A percentile compares a stretch with the other conserved stretches of the same genome.
phyloP scores from a whole-genome alignment of 768 basidiomycete species.

The Boletus pseudopeckii region DNA sequence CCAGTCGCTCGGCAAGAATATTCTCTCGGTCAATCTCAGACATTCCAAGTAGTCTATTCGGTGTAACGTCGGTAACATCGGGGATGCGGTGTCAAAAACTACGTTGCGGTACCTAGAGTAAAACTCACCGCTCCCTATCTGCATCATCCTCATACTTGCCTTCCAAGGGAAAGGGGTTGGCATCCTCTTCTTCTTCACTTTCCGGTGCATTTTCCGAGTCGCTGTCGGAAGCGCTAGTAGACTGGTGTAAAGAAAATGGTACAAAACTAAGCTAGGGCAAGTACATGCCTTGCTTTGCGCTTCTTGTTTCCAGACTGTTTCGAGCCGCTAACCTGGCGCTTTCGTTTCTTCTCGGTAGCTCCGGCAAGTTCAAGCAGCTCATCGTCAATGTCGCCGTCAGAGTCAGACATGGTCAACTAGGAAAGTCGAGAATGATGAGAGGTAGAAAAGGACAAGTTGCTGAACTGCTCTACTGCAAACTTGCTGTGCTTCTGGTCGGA shows the following conservation, averaged over 20 bases:
- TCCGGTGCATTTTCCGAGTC: slow-evolving; percentile 56
- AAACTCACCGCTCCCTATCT: slow-evolving; percentile 75
- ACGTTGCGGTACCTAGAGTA: slow-evolving; percentile 22
- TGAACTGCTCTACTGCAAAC: not conserved
- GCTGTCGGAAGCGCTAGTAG: slow-evolving; percentile 37
- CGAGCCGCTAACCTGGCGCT: slow-evolving; percentile 46
- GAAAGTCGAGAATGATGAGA: not conserved
- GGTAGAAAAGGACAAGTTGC: slow-evolving; percentile 1
- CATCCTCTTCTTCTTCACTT: slow-evolving; percentile 56
- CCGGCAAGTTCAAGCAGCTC: slow-evolving; percentile 82
- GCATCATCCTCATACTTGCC: slow-evolving; percentile 85
- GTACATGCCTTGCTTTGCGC: slow-evolving; percentile 67
- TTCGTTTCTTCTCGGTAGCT: slow-evolving; percentile 63
- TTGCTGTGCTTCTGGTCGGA: not conserved
- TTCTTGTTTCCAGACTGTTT: slow-evolving; percentile 54
- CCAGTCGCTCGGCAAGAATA: slow-evolving; percentile 74
- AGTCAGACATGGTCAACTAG: slow-evolving; percentile 42
- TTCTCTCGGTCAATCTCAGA: slow-evolving; percentile 89
- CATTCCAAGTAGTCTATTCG: slow-evolving; percentile 66
- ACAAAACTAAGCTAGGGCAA: slow-evolving; percentile 3
- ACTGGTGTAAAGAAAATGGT: not conserved
- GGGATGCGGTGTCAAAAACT: slow-evolving; percentile 25
- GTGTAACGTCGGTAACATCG: slow-evolving; percentile 6
- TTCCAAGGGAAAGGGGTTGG: slow-evolving; percentile 84
- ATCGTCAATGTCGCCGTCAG: slow-evolving; percentile 54